phyloP scores from a whole-genome alignment of 495 filamentous ascomycete genomes.

The Aspergillus incahuasiensis region DNA sequence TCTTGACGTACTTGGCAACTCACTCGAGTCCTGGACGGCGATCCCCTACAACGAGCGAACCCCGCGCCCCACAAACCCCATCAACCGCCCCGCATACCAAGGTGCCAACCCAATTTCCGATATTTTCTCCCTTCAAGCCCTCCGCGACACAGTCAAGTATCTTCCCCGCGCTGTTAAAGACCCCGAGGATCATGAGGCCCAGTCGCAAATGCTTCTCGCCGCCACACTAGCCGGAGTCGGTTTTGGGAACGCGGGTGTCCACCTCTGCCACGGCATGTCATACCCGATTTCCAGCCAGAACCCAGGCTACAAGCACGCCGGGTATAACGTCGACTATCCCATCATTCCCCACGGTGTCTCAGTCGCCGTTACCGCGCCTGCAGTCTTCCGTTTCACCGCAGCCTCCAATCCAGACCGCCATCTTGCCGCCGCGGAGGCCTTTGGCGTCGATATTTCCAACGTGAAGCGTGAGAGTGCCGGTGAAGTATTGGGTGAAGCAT shows the following conservation, averaged over 20 bases:
- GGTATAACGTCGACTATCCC: conserved; percentile 67
- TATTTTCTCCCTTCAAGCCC: conserved; percentile 83
- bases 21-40: conserved; percentile 91
- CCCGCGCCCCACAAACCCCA: conserved; percentile 82
- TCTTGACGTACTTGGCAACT: conserved; percentile 90
- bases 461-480: conserved; percentile 85
- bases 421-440: conserved; percentile 79
- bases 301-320: conserved; percentile 78
- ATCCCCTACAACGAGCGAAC: conserved; percentile 85
- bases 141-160: conserved; percentile 79
- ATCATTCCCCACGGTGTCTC: conserved; percentile 96
- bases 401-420: conserved; percentile 89
- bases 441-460: conserved; percentile 81
- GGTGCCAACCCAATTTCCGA: conserved; percentile 97
- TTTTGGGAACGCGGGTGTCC: conserved; percentile 95
- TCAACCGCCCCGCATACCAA: conserved; percentile 89
- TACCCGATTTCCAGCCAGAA: conserved; percentile 95
- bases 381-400: conserved; percentile 90
- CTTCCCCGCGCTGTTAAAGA: conserved; percentile 81
- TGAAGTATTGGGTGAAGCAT: conserved; percentile 75
- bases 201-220: conserved; percentile 90
- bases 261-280: conserved; percentile 95
- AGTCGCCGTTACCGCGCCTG: conserved; percentile 90
- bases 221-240: conserved; percentile 92
- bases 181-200: conserved; percentile 85